Percentiles rank a stretch among this genome's conserved stretches.
phyloP scores from a whole-genome alignment of 2,329 filamentous ascomycete species.

The Fusarium stilboides region DNA sequence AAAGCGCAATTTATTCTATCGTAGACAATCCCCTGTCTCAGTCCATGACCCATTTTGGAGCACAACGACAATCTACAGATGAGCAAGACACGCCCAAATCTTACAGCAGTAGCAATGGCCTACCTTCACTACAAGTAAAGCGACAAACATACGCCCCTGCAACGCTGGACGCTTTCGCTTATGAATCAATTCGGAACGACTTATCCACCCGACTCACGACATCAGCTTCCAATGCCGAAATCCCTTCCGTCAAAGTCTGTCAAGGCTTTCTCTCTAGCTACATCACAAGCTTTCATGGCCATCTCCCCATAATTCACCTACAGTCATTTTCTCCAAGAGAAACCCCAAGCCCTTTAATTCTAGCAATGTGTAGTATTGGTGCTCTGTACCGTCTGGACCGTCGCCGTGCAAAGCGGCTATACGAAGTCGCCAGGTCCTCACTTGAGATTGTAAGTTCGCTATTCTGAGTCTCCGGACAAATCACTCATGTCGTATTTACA shows the following conservation, averaged over 20 bases:
- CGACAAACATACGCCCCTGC: not conserved
- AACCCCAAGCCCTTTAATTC: conserved; percentile 19
- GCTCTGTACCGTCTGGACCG: conserved; percentile 32
- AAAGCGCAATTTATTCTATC: not conserved
- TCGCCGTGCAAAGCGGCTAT: conserved; percentile 6
- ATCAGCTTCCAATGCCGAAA: not conserved
- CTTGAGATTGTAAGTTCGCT: too few species aligned
- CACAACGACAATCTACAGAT: not conserved
- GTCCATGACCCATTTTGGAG: not conserved
- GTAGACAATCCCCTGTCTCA: not conserved
- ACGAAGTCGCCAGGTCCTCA: not conserved
- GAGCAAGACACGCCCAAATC: not conserved
- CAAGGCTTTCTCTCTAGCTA: conserved; percentile 29
- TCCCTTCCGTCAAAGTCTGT: conserved; percentile 15
- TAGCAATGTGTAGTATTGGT: conserved; percentile 34
- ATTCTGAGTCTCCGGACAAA: too few species aligned
- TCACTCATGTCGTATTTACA: too few species aligned
- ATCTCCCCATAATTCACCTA: conserved; percentile 30
- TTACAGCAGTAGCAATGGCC: not conserved
- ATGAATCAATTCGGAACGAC: conserved; percentile 7
- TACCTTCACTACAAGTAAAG: not conserved
- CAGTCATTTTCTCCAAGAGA: conserved; percentile 5
- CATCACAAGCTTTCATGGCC: conserved; percentile 15
- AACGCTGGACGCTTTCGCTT: not conserved
- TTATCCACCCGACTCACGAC: not conserved